Evolutionary conservation across 2,329 filamentous ascomycete species (phyloP), one percentile per base, ranked within the genome.

Genomic region (Phialemonium atrogriseum): DNA sequence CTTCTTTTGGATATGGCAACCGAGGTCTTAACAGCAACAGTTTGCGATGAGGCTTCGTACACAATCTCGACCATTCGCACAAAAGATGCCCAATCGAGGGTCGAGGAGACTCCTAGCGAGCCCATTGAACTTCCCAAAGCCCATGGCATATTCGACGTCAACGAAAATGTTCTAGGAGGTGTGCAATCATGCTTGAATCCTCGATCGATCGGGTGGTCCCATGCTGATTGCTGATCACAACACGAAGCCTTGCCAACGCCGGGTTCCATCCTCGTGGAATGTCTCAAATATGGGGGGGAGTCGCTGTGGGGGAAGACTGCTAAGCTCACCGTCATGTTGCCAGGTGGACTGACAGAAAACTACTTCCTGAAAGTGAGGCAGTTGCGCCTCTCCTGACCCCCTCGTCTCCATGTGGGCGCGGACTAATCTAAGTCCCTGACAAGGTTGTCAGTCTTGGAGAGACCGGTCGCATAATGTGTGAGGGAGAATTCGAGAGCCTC

Each of bases 401-500:
- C 20, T 22, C 11, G 11, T 22, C 8, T 7, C 20, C 8, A 22
- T 7, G 20, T 8, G 20, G 8, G 15, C 13, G 8, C 13, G 13
- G 25, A n/a, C 25, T 13, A 15, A 23, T 24, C 7, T 21, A 7
- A 30, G n/a, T 13, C 21, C 15, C 6, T 26, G 24, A 9, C 12
- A 12, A 32, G 30, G 24, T 20, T 10, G 16, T 24, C 24, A 24
- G 5, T 22, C 27, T 17, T 20, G 9, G 24, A 20, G 18, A 27
- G 6, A 22, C 26, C 12, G 33, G 36, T 2, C 30, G 22, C 4
- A 30, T 13, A 13, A 43, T 43, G 40, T 33, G 32, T 5, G 14
- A 13, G 5, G 39, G 37, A 10, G 39, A 44, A 23, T 42, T 34
- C 25, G 39, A 42, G 14, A 40, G 37, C 4, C 34, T 42, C 15